Evolutionary conservation across 352 stramenopile genomes (phyloP), one percentile per base, ranked within the genome.

Genomic region (Pythium sp.): DNA sequence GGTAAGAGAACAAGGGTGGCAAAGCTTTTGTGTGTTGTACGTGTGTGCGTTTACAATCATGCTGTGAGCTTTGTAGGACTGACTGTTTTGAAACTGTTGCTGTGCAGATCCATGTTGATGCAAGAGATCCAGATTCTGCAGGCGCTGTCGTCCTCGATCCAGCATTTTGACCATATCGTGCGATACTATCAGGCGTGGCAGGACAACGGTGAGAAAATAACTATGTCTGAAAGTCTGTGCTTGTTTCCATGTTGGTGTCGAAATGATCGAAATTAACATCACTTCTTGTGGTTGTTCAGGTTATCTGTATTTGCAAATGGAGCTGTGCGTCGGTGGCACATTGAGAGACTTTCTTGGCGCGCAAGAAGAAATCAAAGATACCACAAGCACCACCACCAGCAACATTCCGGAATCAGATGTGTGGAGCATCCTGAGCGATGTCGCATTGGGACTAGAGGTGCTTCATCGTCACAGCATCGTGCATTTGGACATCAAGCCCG

Each of bases 401-500:
- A 43, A 22, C 6, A 26, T 95, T 7, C 72, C 84, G 1, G 86
- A 95, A 65, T 65, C 77, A 2, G 75, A 76, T 20, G 28, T 96
- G 28, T 97, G 90, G 90, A 74, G 70, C 26, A 87, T 97, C 20
- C 55, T 95, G n/a, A 69, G 78, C 43, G 81, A 97, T 46, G 67
- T 95, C 58, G 74, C 81, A 28, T 71, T 73, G 26, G 96, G 91
- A 28, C 76, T 99, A 6, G 81, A 84, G 43, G 87, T 97, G 22
- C 87, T 99, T 7, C 93, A 98, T 75, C 83, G 81, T 1, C 80
- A 96, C 58, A 72, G 80, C 0, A 86, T 99, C 36, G 91, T 99
- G 22, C 97, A 99, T 69, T 80, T 98, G 55, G 97, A 99, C 70
- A 93, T 99, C 68, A 99, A 99, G 72, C 95, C 96, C 14, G 93